These are phyloP conservation scores for Diplocarpon rosae DNA, from an alignment of 2,329 filamentous ascomycete species.

Conservation along the genomic window DNA sequence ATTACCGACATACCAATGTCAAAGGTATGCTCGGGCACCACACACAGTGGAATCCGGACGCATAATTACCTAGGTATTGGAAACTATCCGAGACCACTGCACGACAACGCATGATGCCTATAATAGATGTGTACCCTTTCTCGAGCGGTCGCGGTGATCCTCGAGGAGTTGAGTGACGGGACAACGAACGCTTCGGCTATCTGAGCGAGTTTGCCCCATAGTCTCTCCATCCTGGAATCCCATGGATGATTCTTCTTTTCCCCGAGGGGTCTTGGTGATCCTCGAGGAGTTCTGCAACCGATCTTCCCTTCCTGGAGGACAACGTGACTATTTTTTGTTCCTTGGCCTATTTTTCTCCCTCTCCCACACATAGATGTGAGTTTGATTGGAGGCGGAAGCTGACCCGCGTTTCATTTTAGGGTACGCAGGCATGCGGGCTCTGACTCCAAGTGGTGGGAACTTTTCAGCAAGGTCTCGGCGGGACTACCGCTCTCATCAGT, in stretches of 20 bases:
- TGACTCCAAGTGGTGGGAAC: slow-evolving; percentile 4
- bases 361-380: background rate
- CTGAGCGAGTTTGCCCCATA: slow-evolving; percentile 5
- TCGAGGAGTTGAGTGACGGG: slow-evolving; percentile 2
- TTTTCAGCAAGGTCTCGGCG: too few relatives aligned
- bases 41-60: too few relatives aligned
- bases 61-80: too few relatives aligned
- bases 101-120: too few relatives aligned
- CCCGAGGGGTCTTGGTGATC: background rate
- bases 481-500: too few relatives aligned
- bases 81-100: too few relatives aligned
- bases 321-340: background rate
- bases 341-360: background rate
- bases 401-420: too few relatives aligned
- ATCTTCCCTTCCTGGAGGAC: background rate
- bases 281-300: too few relatives aligned
- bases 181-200: slow-evolving; percentile 4
- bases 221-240: slow-evolving; percentile 4
- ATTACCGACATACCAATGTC: slow-evolving; percentile 12
- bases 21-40: too few relatives aligned
- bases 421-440: background rate
- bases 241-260: slow-evolving; percentile 8
- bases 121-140: background rate
- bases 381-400: too few relatives aligned
- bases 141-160: slow-evolving; percentile 5